phyloP scores from a whole-genome alignment of 1,139 yeast genomes.

The Pneumocystis carinii region DNA sequence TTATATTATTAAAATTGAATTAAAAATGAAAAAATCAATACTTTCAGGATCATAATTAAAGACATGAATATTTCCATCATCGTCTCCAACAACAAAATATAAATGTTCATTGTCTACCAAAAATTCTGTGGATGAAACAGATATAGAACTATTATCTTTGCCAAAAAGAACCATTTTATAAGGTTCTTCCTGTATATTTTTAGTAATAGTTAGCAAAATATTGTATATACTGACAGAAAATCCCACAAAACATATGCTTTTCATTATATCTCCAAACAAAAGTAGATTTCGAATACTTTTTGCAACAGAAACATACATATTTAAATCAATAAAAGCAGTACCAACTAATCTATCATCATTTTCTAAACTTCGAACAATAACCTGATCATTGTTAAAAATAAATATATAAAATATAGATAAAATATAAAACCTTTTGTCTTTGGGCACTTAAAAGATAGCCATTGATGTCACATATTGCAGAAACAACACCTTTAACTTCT shows the following conservation, averaged over 20 bases:
- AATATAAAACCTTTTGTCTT: constrained; percentile 51
- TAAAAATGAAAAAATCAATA: neutral
- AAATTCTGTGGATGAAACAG: constrained; percentile 53
- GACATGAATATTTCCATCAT: constrained; percentile 52
- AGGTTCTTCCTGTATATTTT: constrained; percentile 44
- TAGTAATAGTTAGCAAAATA: neutral
- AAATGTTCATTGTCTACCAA: constrained; percentile 56
- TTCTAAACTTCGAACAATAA: constrained; percentile 50
- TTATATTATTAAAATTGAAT: too few relatives aligned
- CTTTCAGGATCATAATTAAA: constrained; percentile 76
- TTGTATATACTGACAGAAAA: constrained; percentile 35
- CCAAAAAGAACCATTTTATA: constrained; percentile 70
- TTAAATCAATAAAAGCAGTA: constrained; percentile 80
- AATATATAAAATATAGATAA: constrained; percentile 12
- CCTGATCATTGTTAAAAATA: constrained; percentile 25
- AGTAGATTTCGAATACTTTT: constrained; percentile 72
- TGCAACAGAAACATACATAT: constrained; percentile 63
- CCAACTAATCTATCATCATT: constrained; percentile 73
- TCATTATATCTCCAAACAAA: constrained; percentile 64
- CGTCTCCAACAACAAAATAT: constrained; percentile 55
- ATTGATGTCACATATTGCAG: constrained; percentile 62
- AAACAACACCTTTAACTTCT: constrained; percentile 71
- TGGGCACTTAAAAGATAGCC: constrained; percentile 77
- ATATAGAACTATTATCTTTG: constrained; percentile 50
- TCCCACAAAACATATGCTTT: constrained; percentile 71